phyloP scores from a whole-genome alignment of 129 eudicot genomes.

The Tagetes patula region DNA sequence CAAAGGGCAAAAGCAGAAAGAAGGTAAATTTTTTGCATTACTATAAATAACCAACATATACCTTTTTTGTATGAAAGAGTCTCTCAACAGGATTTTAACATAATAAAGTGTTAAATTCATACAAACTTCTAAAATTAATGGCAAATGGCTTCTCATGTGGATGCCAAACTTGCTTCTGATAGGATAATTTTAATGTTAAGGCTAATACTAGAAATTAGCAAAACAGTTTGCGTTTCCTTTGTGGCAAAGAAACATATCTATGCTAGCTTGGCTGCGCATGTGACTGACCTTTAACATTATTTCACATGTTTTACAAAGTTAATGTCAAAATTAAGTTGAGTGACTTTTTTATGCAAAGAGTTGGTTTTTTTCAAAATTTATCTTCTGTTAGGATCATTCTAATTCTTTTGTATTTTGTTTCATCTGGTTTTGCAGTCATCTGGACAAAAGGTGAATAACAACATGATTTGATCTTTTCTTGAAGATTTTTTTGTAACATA shows the following conservation, averaged over 20 bases:
- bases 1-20: constrained; percentile 43
- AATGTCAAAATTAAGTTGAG: neutral
- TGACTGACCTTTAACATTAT: neutral
- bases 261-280: neutral
- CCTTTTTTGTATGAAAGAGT: neutral
- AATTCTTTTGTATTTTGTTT: constrained; percentile 2
- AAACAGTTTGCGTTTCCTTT: neutral
- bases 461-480: neutral
- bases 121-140: neutral
- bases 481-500: neutral
- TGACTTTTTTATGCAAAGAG: neutral
- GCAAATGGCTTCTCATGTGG: too few relatives aligned
- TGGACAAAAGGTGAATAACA: constrained; percentile 43
- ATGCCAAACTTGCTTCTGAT: too few relatives aligned
- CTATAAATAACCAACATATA: neutral
- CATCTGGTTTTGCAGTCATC: constrained; percentile 42
- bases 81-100: neutral
- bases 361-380: neutral
- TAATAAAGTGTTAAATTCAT: neutral
- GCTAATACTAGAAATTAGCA: neutral
- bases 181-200: too few relatives aligned
- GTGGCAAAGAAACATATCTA: neutral
- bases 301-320: neutral
- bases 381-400: constrained; percentile 5
- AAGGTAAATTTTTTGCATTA: constrained; percentile 35